Evolutionary conservation across 352 stramenopile genomes (phyloP).

Genomic region (Globisporangium canariense): DNA sequence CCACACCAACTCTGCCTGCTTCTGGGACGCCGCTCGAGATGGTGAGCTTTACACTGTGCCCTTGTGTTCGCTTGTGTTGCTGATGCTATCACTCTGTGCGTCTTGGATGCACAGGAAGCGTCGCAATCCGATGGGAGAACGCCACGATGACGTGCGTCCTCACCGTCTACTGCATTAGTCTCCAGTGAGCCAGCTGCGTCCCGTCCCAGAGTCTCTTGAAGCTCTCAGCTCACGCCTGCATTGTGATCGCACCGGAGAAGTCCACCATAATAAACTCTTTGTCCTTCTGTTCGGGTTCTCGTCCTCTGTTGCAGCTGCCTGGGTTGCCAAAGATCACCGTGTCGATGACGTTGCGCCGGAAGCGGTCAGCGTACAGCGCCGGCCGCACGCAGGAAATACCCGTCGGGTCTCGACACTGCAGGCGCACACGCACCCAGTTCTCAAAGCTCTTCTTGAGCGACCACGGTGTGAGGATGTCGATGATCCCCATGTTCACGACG

Average conservation of each 20-base stretch:
- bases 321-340: conserved; percentile 75
- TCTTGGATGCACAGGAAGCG: conserved; percentile 39
- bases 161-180: conserved; percentile 71
- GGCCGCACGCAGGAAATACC: conserved; percentile 86
- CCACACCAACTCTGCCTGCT: conserved; percentile 85
- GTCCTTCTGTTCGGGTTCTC: conserved; percentile 26
- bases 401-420: conserved; percentile 72
- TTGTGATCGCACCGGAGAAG: conserved; percentile 54
- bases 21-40: conserved; percentile 84
- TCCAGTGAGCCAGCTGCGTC: conserved; percentile 32
- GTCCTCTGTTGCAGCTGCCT: conserved; percentile 28
- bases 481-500: conserved; percentile 95
- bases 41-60: conserved; percentile 31
- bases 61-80: background rate
- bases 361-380: conserved; percentile 76
- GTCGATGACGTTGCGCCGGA: conserved; percentile 82
- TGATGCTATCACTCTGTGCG: conserved; percentile 2
- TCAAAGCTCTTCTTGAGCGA: conserved; percentile 92
- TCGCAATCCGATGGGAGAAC: conserved; percentile 75
- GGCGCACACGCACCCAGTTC: conserved; percentile 76
- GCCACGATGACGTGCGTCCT: conserved; percentile 68
- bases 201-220: background rate
- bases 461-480: conserved; percentile 97
- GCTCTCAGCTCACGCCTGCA: conserved; percentile 32
- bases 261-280: conserved; percentile 82